Conservation (phyloP, 1,139 yeast genomes). For the Saccharomyces hybrid region DNA sequence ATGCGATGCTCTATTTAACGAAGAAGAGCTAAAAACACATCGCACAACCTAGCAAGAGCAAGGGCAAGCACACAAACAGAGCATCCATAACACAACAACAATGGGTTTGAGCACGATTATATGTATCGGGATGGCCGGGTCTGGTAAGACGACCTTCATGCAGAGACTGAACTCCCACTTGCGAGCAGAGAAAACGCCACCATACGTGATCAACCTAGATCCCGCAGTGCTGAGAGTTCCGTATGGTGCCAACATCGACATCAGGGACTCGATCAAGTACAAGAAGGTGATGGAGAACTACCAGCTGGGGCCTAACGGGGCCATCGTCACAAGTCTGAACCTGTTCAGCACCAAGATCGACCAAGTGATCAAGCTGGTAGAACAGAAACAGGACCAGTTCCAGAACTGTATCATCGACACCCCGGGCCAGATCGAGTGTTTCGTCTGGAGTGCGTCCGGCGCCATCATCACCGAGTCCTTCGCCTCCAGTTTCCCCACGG, state of each 20-base stretch:
- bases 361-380: constrained; percentile 81
- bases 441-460: constrained; percentile 96
- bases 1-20: background rate
- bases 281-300: constrained; percentile 92
- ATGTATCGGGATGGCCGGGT: constrained; percentile 95
- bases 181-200: constrained; percentile 58
- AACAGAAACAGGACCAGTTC: constrained; percentile 61
- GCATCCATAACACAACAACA: constrained; percentile 1
- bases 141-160: constrained; percentile 97
- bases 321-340: constrained; percentile 90
- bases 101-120: constrained; percentile 63
- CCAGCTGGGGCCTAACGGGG: constrained; percentile 95
- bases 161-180: constrained; percentile 87
- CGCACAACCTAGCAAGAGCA: background rate
- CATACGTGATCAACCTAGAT: constrained; percentile 87
- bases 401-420: constrained; percentile 85
- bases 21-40: background rate
- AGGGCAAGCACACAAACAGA: background rate
- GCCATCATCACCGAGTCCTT: constrained; percentile 93
- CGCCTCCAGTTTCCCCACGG: constrained; percentile 93
- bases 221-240: constrained; percentile 94
- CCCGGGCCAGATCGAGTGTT: constrained; percentile 97
- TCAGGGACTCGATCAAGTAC: constrained; percentile 91
- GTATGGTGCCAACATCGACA: constrained; percentile 89
- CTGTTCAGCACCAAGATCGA: constrained; percentile 91